Conservation (phyloP, 2,329 filamentous ascomycete genomes). For the Coniosporium tulheliwenetii region DNA sequence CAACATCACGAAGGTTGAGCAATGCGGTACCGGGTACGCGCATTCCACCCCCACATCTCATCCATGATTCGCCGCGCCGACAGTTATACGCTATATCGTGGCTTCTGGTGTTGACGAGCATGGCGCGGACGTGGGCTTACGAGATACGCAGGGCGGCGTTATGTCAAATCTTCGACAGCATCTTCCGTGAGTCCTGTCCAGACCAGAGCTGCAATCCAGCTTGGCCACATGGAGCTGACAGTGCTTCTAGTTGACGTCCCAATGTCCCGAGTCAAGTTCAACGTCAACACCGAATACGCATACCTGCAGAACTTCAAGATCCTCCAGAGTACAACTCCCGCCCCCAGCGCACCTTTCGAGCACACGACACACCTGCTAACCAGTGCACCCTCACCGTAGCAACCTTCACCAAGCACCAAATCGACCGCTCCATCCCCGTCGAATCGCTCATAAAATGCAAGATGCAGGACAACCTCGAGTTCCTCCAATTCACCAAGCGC, state of each 20-base stretch:
- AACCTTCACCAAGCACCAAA: conserved; percentile 66
- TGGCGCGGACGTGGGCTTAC: no score
- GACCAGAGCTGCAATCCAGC: no score
- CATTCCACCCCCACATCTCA: conserved; percentile 11
- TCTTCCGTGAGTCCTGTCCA: conserved; percentile 48
- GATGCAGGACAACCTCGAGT: conserved; percentile 99
- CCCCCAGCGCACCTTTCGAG: conserved; percentile 1
- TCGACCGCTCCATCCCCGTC: conserved; percentile 84
- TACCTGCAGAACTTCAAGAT: conserved; percentile 99
- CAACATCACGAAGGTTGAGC: conserved; percentile 95
- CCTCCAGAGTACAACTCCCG: conserved; percentile 60
- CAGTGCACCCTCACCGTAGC: conserved; percentile 32
- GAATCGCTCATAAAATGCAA: conserved; percentile 89
- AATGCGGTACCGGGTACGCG: conserved; percentile 89
- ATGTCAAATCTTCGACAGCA: conserved; percentile 97
- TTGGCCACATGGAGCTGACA: background rate
- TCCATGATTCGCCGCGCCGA: background rate
- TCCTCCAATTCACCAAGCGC: conserved; percentile 89
- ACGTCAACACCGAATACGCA: conserved; percentile 90
- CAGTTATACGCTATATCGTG: no score
- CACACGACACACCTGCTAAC: background rate
- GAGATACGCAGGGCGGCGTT: conserved; percentile 57
- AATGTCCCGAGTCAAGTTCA: conserved; percentile 96
- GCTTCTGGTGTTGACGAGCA: no score
- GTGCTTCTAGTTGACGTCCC: conserved; percentile 55